Conservation (phyloP, 2,329 filamentous ascomycete species). For the Verticillium zaregamsianum region DNA sequence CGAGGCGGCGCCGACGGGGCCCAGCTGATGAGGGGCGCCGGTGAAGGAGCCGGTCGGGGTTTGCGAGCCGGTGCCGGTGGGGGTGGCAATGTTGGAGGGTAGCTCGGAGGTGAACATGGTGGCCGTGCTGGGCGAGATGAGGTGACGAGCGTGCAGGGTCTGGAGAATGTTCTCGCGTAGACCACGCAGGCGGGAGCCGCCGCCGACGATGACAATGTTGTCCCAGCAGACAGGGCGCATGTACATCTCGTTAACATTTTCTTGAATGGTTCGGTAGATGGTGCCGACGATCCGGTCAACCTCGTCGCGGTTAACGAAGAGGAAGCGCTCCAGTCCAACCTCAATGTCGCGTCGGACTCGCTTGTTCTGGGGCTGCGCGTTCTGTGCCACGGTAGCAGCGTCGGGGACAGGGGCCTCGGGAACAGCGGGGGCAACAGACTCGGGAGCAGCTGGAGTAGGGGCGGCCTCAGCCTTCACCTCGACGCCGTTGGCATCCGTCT, state of each 20-base stretch:
- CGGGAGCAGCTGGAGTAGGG: background rate
- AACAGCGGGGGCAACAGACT: slow-evolving; percentile 1
- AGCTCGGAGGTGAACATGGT: slow-evolving; percentile 98
- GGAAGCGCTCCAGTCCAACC: slow-evolving; percentile 72
- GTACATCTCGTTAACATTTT: slow-evolving; percentile 73
- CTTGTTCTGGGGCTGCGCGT: slow-evolving; percentile 46
- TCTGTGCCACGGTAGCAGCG: slow-evolving; percentile 19
- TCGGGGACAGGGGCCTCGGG: slow-evolving; percentile 10
- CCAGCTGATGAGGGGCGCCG: slow-evolving; percentile 53
- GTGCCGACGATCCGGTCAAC: slow-evolving; percentile 80
- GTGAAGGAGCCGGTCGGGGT: slow-evolving; percentile 69
- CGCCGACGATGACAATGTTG: slow-evolving; percentile 84
- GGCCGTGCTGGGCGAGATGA: slow-evolving; percentile 86
- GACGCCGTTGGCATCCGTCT: background rate
- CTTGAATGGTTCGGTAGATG: slow-evolving; percentile 76
- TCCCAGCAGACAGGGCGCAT: slow-evolving; percentile 90
- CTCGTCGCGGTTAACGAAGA: slow-evolving; percentile 63
- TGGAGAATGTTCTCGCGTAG: slow-evolving; percentile 86
- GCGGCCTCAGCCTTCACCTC: slow-evolving; percentile 1
- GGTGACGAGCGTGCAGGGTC: slow-evolving; percentile 74
- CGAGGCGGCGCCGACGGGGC: slow-evolving; percentile 28
- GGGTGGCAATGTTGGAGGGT: slow-evolving; percentile 88
- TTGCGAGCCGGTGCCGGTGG: slow-evolving; percentile 83
- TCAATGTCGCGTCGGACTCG: slow-evolving; percentile 65
- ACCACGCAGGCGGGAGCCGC: slow-evolving; percentile 68